Evolutionary conservation across 169 alveolate genomes (phyloP).

Genomic region (Besnoitia besnoiti): DNA sequence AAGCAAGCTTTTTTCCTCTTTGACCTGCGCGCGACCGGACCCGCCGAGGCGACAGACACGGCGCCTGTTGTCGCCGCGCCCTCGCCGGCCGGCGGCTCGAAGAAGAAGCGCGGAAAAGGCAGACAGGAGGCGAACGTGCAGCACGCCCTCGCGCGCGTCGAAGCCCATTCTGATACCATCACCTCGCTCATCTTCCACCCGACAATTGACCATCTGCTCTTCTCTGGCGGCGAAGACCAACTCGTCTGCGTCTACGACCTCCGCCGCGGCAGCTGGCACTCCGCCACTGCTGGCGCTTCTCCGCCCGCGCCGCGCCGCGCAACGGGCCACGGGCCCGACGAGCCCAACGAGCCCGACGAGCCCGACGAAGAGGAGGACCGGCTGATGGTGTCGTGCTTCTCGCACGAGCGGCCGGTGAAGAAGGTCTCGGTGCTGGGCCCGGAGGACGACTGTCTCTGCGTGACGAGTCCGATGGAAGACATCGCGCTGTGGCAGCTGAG

Average conservation of each 20-base stretch:
- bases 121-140: background rate
- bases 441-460: slow-evolving; percentile 2
- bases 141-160: background rate
- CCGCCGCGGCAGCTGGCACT: background rate
- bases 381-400: background rate
- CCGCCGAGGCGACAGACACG: too few species aligned
- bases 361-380: slow-evolving; percentile 13
- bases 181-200: background rate
- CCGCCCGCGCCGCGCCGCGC: background rate
- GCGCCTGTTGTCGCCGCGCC: too few species aligned
- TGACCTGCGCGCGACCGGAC: background rate
- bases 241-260: slow-evolving; percentile 29
- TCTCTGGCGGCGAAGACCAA: background rate
- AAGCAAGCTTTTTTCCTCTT: background rate
- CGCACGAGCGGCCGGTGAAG: background rate
- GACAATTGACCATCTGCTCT: background rate
- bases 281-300: too few species aligned
- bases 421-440: background rate
- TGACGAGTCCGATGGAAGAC: background rate
- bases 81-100: background rate
- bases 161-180: background rate
- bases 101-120: background rate
- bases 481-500: background rate
- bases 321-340: background rate
- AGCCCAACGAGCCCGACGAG: background rate